Evolutionary conservation across 2,329 filamentous ascomycete genomes (phyloP), one percentile per base, ranked within the genome.

Genomic region (Cadophora sp.): DNA sequence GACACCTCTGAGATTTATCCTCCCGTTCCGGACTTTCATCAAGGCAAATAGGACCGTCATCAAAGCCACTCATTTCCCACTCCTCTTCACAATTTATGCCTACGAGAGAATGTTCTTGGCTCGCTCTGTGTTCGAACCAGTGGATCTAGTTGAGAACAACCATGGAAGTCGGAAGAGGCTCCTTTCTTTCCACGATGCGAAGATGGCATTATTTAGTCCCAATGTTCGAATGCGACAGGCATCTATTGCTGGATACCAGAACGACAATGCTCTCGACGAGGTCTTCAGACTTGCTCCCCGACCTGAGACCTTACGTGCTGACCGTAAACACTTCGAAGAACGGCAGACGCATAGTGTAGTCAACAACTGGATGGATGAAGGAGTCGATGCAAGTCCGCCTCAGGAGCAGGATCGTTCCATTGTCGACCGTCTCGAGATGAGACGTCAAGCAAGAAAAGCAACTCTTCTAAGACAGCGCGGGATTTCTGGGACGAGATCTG

Each of bases 11-110:
- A 87, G 94, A 71, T 97, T 91, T 77, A 82, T 89, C 74, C 89
- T 97, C 82, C 89, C 94, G 0, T 89, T 97, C 73, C 88, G 88
- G 50, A 87, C 89, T 60, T 98, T 96, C 75, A 90, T 98, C 71
- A 90, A 89, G 76, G 82, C 97, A 71, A 98, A 98, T 78, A 88
- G 95, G n/a, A 91, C 88, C 0, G 88, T 97, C 69, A 97, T 98
- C 83, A 97, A 97, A 77, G 80, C 91, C 51, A 97, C 94, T 0
- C 95, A 98, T 79, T 91, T 96, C 70, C 94, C 95, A 0, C 86
- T 98, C 2, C 81, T 98, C 0, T 94, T 97, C 77, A 85, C 87
- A 67, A 97, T 98, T 66, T 98, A 92, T 76, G 74, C 92, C 24
- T 98, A 98, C 78, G 95, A 98, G 79, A 91, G 90, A 68, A 84